A percentile compares a stretch with the other conserved stretches of the same genome.
These are phyloP conservation scores for Spencermartinsiella ligniputridi DNA, from an alignment of 1,139 yeast genomes.

Conservation along the genomic window DNA sequence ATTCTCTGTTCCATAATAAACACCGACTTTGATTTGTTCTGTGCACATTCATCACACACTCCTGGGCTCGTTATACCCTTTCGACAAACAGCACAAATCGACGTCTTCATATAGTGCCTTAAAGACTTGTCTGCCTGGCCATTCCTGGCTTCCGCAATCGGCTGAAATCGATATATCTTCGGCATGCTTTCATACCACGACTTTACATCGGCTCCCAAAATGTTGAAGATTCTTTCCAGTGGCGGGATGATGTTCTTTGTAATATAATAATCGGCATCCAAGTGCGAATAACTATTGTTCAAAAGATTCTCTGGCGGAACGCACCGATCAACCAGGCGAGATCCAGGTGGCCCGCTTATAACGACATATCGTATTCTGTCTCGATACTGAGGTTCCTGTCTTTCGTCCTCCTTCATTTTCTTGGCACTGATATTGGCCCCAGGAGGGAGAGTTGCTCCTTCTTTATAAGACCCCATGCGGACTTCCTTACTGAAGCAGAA, in stretches of 20 bases:
- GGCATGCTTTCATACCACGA: conserved; percentile 81
- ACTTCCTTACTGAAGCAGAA: conserved; percentile 93
- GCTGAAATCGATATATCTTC: conserved; percentile 25
- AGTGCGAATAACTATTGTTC: conserved; percentile 31
- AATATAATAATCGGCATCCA: conserved; percentile 84
- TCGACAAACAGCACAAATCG: conserved; percentile 26
- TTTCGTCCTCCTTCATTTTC: conserved; percentile 56
- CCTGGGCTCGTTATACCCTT: conserved; percentile 10
- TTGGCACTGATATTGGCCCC: conserved; percentile 79
- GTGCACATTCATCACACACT: conserved; percentile 21
- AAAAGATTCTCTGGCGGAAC: conserved; percentile 73
- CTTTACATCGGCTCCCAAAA: conserved; percentile 74
- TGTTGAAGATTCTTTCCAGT: conserved; percentile 71
- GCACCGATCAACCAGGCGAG: conserved; percentile 71
- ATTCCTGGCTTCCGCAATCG: conserved; percentile 4
- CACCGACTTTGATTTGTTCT: conserved; percentile 13
- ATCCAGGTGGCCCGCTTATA: conserved; percentile 58
- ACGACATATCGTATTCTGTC: conserved; percentile 90
- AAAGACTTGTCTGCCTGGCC: conserved; percentile 11
- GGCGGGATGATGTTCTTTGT: conserved; percentile 84
- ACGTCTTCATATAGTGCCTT: conserved; percentile 24
- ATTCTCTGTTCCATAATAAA: conserved; percentile 20
- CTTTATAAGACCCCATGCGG: conserved; percentile 74
- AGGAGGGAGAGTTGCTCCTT: conserved; percentile 71
- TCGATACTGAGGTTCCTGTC: conserved; percentile 79